phyloP scores from a whole-genome alignment of 139 green algal genomes.

The Asterochloris erici region DNA sequence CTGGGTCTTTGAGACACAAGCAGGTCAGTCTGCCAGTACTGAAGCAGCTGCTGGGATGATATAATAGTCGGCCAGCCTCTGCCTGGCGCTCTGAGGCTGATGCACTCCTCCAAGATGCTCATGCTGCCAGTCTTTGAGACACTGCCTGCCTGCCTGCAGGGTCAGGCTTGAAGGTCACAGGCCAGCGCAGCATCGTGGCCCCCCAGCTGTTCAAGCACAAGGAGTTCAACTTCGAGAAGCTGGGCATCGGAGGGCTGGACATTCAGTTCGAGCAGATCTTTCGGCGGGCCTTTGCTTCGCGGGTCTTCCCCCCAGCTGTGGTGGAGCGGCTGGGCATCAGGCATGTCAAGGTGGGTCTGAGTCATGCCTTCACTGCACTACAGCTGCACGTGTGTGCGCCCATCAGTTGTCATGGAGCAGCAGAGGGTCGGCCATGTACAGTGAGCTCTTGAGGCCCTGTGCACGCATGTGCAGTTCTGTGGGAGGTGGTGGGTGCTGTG shows the following conservation, averaged over 20 bases:
- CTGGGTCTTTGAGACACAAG: constrained; percentile 57
- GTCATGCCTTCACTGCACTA: constrained; percentile 18
- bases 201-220: constrained; percentile 95
- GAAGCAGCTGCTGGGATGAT: no score
- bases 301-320: constrained; percentile 88
- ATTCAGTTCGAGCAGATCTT: constrained; percentile 98
- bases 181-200: constrained; percentile 65
- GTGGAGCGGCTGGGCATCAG: constrained; percentile 89
- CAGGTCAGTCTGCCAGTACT: not conserved
- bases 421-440: not conserved
- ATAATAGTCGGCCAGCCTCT: not conserved
- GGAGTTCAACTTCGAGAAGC: constrained; percentile 93
- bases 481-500: no score
- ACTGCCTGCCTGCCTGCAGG: constrained; percentile 3
- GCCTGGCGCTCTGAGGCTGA: not conserved
- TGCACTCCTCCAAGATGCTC: not conserved
- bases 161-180: constrained; percentile 67
- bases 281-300: constrained; percentile 85
- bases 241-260: constrained; percentile 97
- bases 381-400: constrained; percentile 19
- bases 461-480: not conserved
- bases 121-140: not conserved
- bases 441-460: not conserved
- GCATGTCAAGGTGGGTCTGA: constrained; percentile 93
- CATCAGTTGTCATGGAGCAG: not conserved